Base-by-base conservation (phyloP, 2,329 filamentous ascomycete species). In the Chaetomiaceae sp. region DNA sequence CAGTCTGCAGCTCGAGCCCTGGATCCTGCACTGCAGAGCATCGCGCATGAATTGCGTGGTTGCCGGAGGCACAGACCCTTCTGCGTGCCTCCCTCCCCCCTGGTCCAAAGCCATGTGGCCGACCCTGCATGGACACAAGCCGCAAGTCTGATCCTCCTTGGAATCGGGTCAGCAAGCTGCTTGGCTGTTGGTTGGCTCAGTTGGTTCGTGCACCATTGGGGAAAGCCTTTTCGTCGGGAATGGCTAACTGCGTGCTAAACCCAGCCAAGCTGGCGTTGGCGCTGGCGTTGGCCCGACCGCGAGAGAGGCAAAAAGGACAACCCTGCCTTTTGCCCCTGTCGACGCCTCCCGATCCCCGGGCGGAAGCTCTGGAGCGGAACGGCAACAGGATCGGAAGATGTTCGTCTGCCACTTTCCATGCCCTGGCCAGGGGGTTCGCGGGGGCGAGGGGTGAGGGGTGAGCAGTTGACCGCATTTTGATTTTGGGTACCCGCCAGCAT, bases 31-130 rank as follows among this genome's bases (percentile, higher is more conserved):
- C 19, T 44, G 42, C 30, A 34, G 17, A n/a, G 21, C 41, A 21
- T 20, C 21, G 27, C 13, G n/a, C n/a, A n/a, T n/a, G n/a, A n/a
- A n/a, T n/a, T n/a, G n/a, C n/a, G n/a, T n/a, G n/a, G n/a, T n/a
- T n/a, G n/a, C n/a, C n/a, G n/a, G n/a, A n/a, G n/a, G n/a, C n/a
- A n/a, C n/a, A n/a, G n/a, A n/a, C n/a, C n/a, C n/a, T 33, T n/a
- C 30, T 33, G 30, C 12, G 30, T 33, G 35, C 48, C 31, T 44
- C 33, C 34, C 41, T 31, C 27, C 35, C 20, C 55, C 53, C 39
- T 48, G 38, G 48, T 44, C 45, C 33, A 55, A 47, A 55, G 44
- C 58, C 56, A 58, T 60, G 58, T 60, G 58, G 58, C 48, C 40
- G 48, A 50, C 48, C 55, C 51, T 59, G 55, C 55, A 58, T 53